Base-by-base conservation (phyloP, 2,329 filamentous ascomycete species). In the Epichloe festucae region DNA sequence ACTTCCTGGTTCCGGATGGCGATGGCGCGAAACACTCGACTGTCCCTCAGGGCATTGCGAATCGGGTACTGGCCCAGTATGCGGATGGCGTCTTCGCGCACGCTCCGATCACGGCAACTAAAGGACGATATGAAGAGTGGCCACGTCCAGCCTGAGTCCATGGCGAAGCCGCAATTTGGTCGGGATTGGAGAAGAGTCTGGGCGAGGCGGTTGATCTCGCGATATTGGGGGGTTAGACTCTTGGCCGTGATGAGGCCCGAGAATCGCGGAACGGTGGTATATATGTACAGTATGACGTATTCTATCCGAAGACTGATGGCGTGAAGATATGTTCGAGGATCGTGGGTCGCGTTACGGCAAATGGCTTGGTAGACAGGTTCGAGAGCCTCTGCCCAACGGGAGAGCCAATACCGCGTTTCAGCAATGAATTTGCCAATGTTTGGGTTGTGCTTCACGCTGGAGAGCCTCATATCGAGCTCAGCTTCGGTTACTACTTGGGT, bases 71-170 rank as follows among this genome's bases (percentile, higher is more conserved):
- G 57, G 4, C 61, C 62, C 15, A 74, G 59, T 17, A 74, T 67
- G 8, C 65, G 62, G 14, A 69, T 65, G 7, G 72, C 65, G 4
- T 73, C 67, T 5, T 65, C 63, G 12, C 70, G 62, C 4, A 74
- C 66, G 0, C 57, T 53, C 3, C 61, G 59, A 46, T 72, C 67
- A 7, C 70, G 65, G 45, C 70, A 73, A 6, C 65, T 67, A 58
- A 70, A 68, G 0, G 70, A 62, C 3, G 67, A 64, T 4, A 72
- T 57, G 23, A 72, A 70, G 4, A 74, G 59, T 0, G 70, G 69
- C 69, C 71, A 71, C 6, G 70, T 71, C 58, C 69, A 71, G 0
- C 72, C 72, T 2, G 69, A 66, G 52, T 74, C 71, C 68, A 74
- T 70, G 1, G 71, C 65, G 53, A 74, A 73, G 48, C 63, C 63